Conservation (phyloP, 1,284 basidiomycete genomes). For the Apiotrichum siamense region DNA sequence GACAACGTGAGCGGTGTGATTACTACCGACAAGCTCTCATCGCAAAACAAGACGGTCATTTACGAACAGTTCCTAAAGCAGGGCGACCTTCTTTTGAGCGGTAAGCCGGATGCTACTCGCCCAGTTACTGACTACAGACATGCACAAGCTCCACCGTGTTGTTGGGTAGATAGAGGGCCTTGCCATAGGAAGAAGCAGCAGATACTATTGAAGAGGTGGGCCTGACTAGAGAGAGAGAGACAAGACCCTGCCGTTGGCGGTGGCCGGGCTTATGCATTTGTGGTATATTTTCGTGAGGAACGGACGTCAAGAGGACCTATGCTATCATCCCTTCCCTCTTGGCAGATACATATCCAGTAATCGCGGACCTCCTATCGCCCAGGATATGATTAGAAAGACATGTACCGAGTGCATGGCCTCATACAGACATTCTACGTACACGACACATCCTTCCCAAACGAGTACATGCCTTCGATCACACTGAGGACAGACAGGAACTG, state of each 20-base stretch:
- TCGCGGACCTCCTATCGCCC: too few species aligned
- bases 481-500: slow-evolving; percentile 38
- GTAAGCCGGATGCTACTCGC: slow-evolving; percentile 26
- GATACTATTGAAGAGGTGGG: too few species aligned
- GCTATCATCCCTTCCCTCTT: too few species aligned
- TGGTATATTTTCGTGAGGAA: too few species aligned
- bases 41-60: slow-evolving; percentile 71
- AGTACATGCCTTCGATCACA: slow-evolving; percentile 42
- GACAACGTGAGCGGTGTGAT: slow-evolving; percentile 92
- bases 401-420: too few species aligned
- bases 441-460: slow-evolving; percentile 27
- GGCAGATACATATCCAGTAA: too few species aligned
- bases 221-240: too few species aligned
- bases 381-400: too few species aligned
- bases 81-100: slow-evolving; percentile 78
- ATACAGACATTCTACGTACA: neutral
- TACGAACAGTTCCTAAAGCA: slow-evolving; percentile 86
- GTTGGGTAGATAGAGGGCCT: slow-evolving; percentile 31
- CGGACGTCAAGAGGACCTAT: too few species aligned
- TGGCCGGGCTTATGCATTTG: too few species aligned
- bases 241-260: too few species aligned
- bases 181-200: neutral
- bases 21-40: slow-evolving; percentile 80
- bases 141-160: slow-evolving; percentile 46
- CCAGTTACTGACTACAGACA: slow-evolving; percentile 27